phyloP scores from a whole-genome alignment of 2,329 filamentous ascomycete species.

The Magnaporthiopsis rhizophila region DNA sequence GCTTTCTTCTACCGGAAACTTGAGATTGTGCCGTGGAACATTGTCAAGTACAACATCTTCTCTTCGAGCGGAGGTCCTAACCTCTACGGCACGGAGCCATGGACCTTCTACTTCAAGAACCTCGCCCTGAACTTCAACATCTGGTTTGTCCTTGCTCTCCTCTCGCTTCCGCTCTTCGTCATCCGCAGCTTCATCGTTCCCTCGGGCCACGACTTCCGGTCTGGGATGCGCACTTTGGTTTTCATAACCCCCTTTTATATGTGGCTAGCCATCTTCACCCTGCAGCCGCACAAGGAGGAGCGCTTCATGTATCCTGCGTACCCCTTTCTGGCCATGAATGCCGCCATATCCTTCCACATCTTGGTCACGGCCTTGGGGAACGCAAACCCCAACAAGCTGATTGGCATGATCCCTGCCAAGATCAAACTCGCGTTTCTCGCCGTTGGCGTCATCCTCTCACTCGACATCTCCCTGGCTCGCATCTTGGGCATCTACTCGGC shows the following conservation, averaged over 20 bases:
- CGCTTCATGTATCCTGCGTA: conserved; percentile 98
- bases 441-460: conserved; percentile 46
- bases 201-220: conserved; percentile 56
- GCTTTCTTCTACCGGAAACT: conserved; percentile 77
- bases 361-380: conserved; percentile 68
- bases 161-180: conserved; percentile 66
- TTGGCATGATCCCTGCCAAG: conserved; percentile 64
- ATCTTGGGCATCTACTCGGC: conserved; percentile 70
- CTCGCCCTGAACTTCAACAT: conserved; percentile 89
- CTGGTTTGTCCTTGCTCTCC: conserved; percentile 77
- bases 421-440: conserved; percentile 59
- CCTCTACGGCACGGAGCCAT: conserved; percentile 92
- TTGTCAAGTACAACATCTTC: conserved; percentile 93
- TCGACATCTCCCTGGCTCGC: conserved; percentile 61
- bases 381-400: conserved; percentile 54
- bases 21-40: conserved; percentile 78
- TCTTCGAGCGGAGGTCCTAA: conserved; percentile 74
- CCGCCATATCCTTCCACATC: conserved; percentile 76
- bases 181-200: conserved; percentile 60
- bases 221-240: conserved; percentile 65
- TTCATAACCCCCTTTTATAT: conserved; percentile 85
- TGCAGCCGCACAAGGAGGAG: conserved; percentile 95
- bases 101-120: conserved; percentile 94
- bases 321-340: conserved; percentile 82
- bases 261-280: conserved; percentile 85